Evolutionary conservation across 495 filamentous ascomycete genomes (phyloP).

Genomic region (Lineolata rhizophorae): DNA sequence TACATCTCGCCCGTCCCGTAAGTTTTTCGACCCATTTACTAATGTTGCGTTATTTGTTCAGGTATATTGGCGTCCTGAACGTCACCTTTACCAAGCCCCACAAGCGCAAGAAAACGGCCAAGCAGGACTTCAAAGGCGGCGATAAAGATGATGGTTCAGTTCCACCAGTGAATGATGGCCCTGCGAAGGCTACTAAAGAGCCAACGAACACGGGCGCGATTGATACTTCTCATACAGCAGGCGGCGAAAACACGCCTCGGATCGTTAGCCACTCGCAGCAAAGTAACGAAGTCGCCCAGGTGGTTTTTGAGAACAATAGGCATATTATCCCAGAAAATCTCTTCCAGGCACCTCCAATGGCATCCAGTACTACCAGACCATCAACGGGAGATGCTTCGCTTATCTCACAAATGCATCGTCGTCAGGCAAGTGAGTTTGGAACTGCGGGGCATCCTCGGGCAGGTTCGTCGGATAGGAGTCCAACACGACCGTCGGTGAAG

Average conservation of each 20-base stretch:
- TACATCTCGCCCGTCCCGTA: neutral
- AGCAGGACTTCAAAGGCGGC: conserved; percentile 4
- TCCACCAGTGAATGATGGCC: too few relatives aligned
- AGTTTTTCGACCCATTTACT: conserved; percentile 11
- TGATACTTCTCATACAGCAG: neutral
- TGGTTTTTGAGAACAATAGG: conserved; percentile 85
- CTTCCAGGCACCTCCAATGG: conserved; percentile 25
- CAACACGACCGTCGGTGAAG: conserved; percentile 17
- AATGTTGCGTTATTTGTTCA: conserved; percentile 19
- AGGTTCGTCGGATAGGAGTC: conserved; percentile 4
- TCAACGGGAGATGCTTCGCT: conserved; percentile 6
- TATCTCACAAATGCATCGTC: conserved; percentile 7
- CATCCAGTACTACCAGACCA: conserved; percentile 10
- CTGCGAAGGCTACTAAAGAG: neutral
- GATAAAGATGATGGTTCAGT: conserved; percentile 1
- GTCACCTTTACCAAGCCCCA: conserved; percentile 81
- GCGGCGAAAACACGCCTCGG: conserved; percentile 25
- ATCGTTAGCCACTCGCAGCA: conserved; percentile 65
- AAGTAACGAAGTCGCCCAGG: conserved; percentile 51
- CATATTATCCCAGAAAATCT: conserved; percentile 81
- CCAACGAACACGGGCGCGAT: neutral
- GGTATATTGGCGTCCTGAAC: conserved; percentile 94
- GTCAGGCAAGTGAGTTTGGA: conserved; percentile 10
- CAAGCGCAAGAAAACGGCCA: conserved; percentile 38
- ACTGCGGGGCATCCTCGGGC: too few relatives aligned